These are phyloP conservation scores for Saposhnikovia divaricata DNA, from an alignment of 129 eudicot species.

Conservation along the genomic window DNA sequence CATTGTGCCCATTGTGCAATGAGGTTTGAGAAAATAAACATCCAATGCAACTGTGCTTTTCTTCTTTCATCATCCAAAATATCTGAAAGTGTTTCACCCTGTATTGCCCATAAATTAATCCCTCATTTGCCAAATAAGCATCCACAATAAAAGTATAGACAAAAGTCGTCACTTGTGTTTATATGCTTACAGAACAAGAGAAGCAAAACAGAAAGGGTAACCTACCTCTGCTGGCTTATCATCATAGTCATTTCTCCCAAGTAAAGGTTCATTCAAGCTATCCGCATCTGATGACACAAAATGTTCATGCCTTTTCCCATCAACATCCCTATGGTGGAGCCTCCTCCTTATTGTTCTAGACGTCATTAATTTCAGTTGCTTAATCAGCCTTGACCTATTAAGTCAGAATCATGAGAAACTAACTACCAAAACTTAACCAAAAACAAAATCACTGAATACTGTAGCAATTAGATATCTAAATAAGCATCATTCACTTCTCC, in stretches of 20 bases:
- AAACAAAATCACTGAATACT: neutral
- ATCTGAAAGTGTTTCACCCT: conserved; percentile 43
- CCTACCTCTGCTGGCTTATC: conserved; percentile 39
- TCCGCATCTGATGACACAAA: conserved; percentile 34
- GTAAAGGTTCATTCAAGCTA: conserved; percentile 68
- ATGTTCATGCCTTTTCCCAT: conserved; percentile 54
- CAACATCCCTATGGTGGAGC: conserved; percentile 84
- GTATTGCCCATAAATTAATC: conserved; percentile 1
- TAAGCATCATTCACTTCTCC: neutral
- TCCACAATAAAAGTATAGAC: neutral
- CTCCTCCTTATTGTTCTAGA: conserved; percentile 71
- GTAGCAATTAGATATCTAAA: neutral
- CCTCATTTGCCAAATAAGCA: neutral
- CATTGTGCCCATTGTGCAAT: conserved; percentile 97
- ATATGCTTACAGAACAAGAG: neutral
- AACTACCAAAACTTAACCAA: neutral
- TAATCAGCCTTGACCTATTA: conserved; percentile 6
- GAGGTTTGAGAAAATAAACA: conserved; percentile 61
- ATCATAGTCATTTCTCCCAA: conserved; percentile 32
- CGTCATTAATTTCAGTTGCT: conserved; percentile 28
- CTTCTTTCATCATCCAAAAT: conserved; percentile 52
- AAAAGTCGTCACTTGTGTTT: neutral
- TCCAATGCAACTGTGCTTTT: conserved; percentile 72
- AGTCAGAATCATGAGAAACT: neutral
- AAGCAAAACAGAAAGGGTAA: conserved; percentile 4